phyloP scores from a whole-genome alignment of 1,139 yeast species.

The Candida freyschussii region DNA sequence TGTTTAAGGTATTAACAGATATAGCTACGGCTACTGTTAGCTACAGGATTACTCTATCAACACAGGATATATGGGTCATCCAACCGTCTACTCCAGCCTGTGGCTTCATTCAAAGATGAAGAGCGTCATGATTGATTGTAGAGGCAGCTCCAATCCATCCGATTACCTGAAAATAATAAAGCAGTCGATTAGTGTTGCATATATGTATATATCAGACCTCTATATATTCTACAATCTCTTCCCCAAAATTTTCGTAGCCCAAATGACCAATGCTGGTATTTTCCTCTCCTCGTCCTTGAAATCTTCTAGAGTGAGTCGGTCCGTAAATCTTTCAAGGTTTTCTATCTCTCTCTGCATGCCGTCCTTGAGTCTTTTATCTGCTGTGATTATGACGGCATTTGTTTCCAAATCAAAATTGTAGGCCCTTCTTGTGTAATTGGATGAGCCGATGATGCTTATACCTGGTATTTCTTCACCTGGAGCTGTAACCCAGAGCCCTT shows the following conservation, averaged over 20 bases:
- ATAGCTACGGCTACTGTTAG: conserved; percentile 1
- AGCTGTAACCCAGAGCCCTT: conserved; percentile 82
- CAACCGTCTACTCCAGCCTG: neutral
- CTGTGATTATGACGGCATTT: conserved; percentile 74
- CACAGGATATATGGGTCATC: conserved; percentile 2
- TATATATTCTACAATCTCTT: conserved; percentile 46
- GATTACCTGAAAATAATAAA: too few relatives aligned
- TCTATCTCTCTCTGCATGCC: conserved; percentile 61
- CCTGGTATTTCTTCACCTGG: conserved; percentile 50
- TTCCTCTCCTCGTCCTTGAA: conserved; percentile 59
- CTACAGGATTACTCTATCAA: conserved; percentile 4
- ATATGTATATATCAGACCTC: neutral
- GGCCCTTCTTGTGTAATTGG: conserved; percentile 89
- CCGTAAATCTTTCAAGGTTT: conserved; percentile 51
- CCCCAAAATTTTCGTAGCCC: conserved; percentile 63
- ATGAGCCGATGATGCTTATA: conserved; percentile 82
- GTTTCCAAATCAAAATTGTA: conserved; percentile 85
- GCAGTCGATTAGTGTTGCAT: too few relatives aligned
- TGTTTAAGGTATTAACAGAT: too few relatives aligned
- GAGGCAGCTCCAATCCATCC: too few relatives aligned
- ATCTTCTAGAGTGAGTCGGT: conserved; percentile 48
- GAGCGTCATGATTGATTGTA: conserved; percentile 8
- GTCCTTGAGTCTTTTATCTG: conserved; percentile 52
- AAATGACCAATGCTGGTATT: conserved; percentile 52
- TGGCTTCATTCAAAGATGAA: conserved; percentile 2